Conservation (phyloP, 352 stramenopile species). For the Globisporangium apiculatum region DNA sequence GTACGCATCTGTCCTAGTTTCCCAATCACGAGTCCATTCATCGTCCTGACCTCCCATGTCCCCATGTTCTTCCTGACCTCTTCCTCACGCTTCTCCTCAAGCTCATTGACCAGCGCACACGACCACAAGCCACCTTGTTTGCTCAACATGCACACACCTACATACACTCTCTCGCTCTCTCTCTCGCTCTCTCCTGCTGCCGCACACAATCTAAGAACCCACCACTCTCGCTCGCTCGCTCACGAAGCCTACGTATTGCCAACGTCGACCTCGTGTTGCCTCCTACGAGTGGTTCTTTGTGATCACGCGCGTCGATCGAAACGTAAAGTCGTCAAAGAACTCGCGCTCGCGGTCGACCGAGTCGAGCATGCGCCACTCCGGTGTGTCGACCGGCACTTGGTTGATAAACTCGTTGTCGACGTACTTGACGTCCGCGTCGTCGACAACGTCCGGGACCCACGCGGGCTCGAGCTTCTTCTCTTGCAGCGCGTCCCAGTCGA, state of each 20-base stretch:
- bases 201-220: background rate
- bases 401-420: constrained; percentile 87
- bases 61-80: no score
- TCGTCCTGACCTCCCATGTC: no score
- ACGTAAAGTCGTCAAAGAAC: constrained; percentile 85
- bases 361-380: constrained; percentile 86
- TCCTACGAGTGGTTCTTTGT: constrained; percentile 13
- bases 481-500: constrained; percentile 85
- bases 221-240: no score
- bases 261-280: no score
- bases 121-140: background rate
- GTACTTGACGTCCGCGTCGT: constrained; percentile 82
- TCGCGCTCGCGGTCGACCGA: constrained; percentile 80
- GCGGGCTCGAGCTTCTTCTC: constrained; percentile 72
- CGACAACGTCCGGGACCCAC: constrained; percentile 77
- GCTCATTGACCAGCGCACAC: no score
- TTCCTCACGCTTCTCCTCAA: no score
- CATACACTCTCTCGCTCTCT: background rate
- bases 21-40: no score
- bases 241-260: no score
- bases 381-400: constrained; percentile 79
- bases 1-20: no score
- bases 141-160: background rate
- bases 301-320: constrained; percentile 66
- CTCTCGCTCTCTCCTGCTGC: background rate